Conservation (phyloP, 176 grass and related monocot species). For the Otatea glauca region DNA sequence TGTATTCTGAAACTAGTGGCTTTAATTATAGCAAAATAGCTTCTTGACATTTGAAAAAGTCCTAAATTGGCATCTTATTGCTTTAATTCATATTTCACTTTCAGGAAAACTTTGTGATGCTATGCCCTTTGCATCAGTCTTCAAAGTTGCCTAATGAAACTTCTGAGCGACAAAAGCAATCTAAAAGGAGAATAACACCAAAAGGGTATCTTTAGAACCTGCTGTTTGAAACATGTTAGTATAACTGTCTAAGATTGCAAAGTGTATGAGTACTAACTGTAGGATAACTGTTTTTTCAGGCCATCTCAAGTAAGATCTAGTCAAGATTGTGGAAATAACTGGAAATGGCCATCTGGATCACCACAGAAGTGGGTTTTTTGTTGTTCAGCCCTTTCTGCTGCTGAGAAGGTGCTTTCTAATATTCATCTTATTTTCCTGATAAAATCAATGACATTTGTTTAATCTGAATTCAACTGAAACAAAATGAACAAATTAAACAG, state of each 20-base stretch:
- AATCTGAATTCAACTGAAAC: slow-evolving; percentile 42
- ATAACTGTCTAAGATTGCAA: not conserved
- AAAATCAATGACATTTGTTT: not conserved
- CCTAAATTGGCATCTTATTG: slow-evolving; percentile 18
- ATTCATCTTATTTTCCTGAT: slow-evolving; percentile 34
- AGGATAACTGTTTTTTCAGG: slow-evolving; percentile 43
- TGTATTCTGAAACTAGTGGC: slow-evolving; percentile 25
- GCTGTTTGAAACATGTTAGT: slow-evolving; percentile 13
- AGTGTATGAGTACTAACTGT: slow-evolving; percentile 29
- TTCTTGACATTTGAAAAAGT: slow-evolving; percentile 5
- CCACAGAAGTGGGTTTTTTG: slow-evolving; percentile 83
- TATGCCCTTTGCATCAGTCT: slow-evolving; percentile 76
- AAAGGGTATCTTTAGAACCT: slow-evolving; percentile 54
- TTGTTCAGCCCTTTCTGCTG: slow-evolving; percentile 80
- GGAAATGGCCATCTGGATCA: slow-evolving; percentile 76
- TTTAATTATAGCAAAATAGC: slow-evolving; percentile 16
- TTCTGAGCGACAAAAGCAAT: slow-evolving; percentile 55
- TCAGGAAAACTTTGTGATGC: slow-evolving; percentile 97
- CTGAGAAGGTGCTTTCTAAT: slow-evolving; percentile 64
- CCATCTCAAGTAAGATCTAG: slow-evolving; percentile 48
- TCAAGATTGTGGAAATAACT: slow-evolving; percentile 42
- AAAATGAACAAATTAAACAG: slow-evolving; percentile 40
- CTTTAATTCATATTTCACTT: slow-evolving; percentile 5
- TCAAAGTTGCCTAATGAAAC: slow-evolving; percentile 67
- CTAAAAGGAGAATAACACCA: slow-evolving; percentile 42